Conservation (phyloP, 2,329 filamentous ascomycete species). For the Aspergillus floridensis region DNA sequence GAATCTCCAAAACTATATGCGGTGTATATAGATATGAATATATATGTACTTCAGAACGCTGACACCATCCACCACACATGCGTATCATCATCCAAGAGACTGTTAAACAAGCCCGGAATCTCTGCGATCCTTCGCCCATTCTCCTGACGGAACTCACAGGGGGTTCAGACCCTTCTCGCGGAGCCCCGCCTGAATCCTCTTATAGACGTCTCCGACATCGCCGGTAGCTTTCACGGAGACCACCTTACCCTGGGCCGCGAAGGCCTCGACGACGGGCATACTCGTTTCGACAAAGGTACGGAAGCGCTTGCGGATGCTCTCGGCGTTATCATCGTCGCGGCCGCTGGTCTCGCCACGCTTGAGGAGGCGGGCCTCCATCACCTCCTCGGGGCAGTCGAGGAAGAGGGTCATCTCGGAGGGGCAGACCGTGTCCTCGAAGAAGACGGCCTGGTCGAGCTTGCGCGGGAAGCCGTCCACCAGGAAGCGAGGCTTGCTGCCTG, state of each 20-base stretch:
- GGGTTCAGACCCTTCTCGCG: conserved; percentile 40
- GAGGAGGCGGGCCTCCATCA: conserved; percentile 79
- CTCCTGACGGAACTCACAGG: conserved; percentile 11
- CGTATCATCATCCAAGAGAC: not conserved
- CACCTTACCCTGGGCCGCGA: conserved; percentile 71
- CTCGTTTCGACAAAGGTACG: conserved; percentile 90
- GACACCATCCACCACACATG: not conserved
- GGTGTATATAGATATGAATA: not conserved
- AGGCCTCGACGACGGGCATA: conserved; percentile 94
- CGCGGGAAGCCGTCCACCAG: conserved; percentile 81
- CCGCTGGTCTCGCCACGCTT: conserved; percentile 92
- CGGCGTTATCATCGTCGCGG: conserved; percentile 86
- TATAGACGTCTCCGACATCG: conserved; percentile 63
- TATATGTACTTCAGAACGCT: not conserved
- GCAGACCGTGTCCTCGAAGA: conserved; percentile 88
- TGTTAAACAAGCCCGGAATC: not conserved
- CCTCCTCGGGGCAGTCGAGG: conserved; percentile 86
- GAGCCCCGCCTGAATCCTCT: conserved; percentile 51
- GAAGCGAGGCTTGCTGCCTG: conserved; percentile 63
- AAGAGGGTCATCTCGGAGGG: conserved; percentile 84
- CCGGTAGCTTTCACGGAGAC: conserved; percentile 74
- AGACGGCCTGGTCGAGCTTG: conserved; percentile 93
- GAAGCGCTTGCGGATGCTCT: conserved; percentile 96
- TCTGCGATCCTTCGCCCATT: not conserved
- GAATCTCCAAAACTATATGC: not conserved